Percentiles rank a stretch among this genome's conserved stretches.
Evolutionary conservation across 2,329 filamentous ascomycete genomes (phyloP).

Genomic region (Colletotrichum spinosum): DNA sequence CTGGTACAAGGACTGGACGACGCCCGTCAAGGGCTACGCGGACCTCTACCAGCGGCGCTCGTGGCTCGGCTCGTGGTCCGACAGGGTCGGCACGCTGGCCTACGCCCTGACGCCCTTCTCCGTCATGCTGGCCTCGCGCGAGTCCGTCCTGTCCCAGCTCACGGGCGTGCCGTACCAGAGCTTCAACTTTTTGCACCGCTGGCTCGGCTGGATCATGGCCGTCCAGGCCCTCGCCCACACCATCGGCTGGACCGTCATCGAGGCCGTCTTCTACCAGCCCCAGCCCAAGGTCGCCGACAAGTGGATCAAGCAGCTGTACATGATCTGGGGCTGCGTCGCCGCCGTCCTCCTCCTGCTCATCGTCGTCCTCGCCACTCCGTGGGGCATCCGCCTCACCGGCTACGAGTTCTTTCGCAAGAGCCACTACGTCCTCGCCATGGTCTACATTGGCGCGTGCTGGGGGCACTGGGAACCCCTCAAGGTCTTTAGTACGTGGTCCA

Average conservation of each 20-base stretch:
- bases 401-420: conserved; percentile 83
- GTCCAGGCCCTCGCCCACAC: conserved; percentile 76
- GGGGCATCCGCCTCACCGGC: conserved; percentile 73
- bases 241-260: conserved; percentile 76
- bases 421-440: conserved; percentile 78
- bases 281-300: conserved; percentile 69
- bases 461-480: conserved; percentile 77
- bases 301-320: conserved; percentile 74
- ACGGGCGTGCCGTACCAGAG: conserved; percentile 81
- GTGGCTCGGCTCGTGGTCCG: conserved; percentile 74
- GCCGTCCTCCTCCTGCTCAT: conserved; percentile 64
- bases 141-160: conserved; percentile 75
- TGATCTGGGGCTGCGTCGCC: conserved; percentile 79
- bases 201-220: conserved; percentile 80
- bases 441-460: conserved; percentile 82
- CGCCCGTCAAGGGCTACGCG: conserved; percentile 69
- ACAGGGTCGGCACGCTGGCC: conserved; percentile 77
- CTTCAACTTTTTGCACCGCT: conserved; percentile 83
- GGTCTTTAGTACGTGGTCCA: conserved; percentile 61
- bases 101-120: conserved; percentile 81
- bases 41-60: conserved; percentile 72
- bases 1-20: conserved; percentile 75
- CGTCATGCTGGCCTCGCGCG: conserved; percentile 74
- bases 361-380: conserved; percentile 65
- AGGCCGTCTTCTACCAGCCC: conserved; percentile 76